A percentile compares a stretch with the other conserved stretches of the same genome.
Conservation (phyloP, 192 early-diverging fungal genomes). For the Fimicolochytrium jonesii region DNA sequence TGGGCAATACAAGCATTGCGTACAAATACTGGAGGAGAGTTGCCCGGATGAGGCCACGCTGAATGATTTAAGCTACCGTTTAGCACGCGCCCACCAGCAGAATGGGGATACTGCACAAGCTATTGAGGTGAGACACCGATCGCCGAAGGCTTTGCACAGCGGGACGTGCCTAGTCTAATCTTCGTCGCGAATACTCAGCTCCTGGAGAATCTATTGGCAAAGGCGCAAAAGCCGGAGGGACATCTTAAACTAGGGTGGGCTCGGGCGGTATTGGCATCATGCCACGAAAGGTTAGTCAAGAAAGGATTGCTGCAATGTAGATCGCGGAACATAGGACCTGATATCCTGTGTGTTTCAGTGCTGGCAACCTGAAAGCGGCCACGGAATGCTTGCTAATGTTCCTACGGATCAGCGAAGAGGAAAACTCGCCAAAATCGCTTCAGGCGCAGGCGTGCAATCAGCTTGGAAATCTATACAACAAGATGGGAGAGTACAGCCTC, state of each 20-base stretch:
- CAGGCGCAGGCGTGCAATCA: conserved; percentile 47
- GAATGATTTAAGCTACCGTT: conserved; percentile 35
- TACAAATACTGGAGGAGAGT: conserved; percentile 32
- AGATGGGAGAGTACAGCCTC: conserved; percentile 33
- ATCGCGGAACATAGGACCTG: too few relatives aligned
- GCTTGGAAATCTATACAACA: conserved; percentile 43
- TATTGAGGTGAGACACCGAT: too few relatives aligned
- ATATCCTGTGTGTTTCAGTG: conserved; percentile 14
- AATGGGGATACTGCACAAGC: conserved; percentile 28
- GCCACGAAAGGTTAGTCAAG: conserved; percentile 53
- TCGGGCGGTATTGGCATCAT: conserved; percentile 38
- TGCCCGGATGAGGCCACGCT: conserved; percentile 22
- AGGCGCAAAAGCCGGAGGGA: conserved; percentile 22
- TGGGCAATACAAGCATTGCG: conserved; percentile 29
- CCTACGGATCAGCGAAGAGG: conserved; percentile 26
- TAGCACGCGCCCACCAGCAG: conserved; percentile 28
- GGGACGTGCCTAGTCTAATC: too few relatives aligned
- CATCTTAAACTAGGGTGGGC: conserved; percentile 36
- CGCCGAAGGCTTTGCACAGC: too few relatives aligned
- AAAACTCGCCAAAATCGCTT: conserved; percentile 26
- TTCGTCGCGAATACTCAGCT: conserved; percentile 20
- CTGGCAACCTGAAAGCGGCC: conserved; percentile 34
- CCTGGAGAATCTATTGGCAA: conserved; percentile 38
- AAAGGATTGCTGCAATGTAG: too few relatives aligned
- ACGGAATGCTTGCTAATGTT: conserved; percentile 33